Conservation (phyloP, 805 yeast genomes). For the Danielia reshetovae region DNA sequence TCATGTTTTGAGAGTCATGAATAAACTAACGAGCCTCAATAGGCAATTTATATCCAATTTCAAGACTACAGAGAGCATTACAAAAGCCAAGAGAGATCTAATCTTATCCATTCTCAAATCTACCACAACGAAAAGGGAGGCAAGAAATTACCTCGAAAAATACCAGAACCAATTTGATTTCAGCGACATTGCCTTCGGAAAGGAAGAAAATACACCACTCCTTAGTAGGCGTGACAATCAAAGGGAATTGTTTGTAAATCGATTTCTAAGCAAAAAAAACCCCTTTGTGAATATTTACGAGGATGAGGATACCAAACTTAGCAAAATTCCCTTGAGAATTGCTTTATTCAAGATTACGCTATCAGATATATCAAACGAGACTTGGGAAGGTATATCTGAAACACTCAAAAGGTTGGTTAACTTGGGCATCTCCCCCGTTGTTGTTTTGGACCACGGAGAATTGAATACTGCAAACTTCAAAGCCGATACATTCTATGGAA, state of each 20-base stretch:
- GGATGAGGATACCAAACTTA: conserved; percentile 30
- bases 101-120: conserved; percentile 82
- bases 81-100: conserved; percentile 57
- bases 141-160: conserved; percentile 70
- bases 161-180: conserved; percentile 50
- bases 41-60: conserved; percentile 36
- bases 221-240: conserved; percentile 23
- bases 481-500: conserved; percentile 27
- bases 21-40: conserved; percentile 24
- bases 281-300: conserved; percentile 33
- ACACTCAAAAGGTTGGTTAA: conserved; percentile 53
- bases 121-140: conserved; percentile 92
- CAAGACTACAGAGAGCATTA: conserved; percentile 26
- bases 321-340: conserved; percentile 44
- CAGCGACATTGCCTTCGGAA: conserved; percentile 12
- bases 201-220: conserved; percentile 18
- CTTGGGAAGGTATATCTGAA: conserved; percentile 47
- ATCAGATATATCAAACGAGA: conserved; percentile 25
- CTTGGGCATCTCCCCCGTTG: conserved; percentile 72
- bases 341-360: conserved; percentile 54
- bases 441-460: conserved; percentile 50
- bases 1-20: no score
- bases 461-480: conserved; percentile 26
- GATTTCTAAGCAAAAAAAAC: conserved; percentile 29
- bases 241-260: conserved; percentile 28